Percentiles rank a stretch among this genome's conserved stretches.
phyloP scores from a whole-genome alignment of 306 rosid genomes.

The Pterocarpus santalinus region DNA sequence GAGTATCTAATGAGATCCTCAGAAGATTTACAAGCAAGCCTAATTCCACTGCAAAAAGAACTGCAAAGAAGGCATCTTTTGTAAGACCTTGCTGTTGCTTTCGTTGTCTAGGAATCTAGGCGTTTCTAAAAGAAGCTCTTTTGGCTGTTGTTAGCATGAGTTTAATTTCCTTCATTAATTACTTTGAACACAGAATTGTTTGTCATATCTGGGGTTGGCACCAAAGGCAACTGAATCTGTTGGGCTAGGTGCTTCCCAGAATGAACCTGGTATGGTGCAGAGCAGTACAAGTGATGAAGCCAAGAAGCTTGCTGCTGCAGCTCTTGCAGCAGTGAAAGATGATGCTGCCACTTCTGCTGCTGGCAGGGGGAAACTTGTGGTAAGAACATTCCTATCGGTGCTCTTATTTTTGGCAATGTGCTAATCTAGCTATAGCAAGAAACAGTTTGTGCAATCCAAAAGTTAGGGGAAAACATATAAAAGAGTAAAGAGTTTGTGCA shows the following conservation, averaged over 20 bases:
- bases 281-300: conserved; percentile 68
- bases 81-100: conserved; percentile 59
- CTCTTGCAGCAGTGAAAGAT: conserved; percentile 72
- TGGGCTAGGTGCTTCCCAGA: conserved; percentile 49
- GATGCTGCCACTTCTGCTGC: conserved; percentile 56
- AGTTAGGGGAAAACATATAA: not conserved
- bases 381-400: conserved; percentile 46
- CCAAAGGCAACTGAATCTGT: conserved; percentile 64
- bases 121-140: conserved; percentile 5
- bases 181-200: conserved; percentile 70
- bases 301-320: conserved; percentile 86
- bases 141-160: conserved; percentile 34
- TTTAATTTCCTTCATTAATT: conserved; percentile 39
- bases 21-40: conserved; percentile 63
- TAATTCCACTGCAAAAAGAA: conserved; percentile 51
- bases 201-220: conserved; percentile 77
- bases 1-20: conserved; percentile 66
- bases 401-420: not conserved
- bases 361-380: conserved; percentile 88
- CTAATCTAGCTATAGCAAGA: conserved; percentile 35
- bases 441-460: conserved; percentile 16
- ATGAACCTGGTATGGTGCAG: conserved; percentile 47
- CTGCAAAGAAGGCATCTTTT: conserved; percentile 69
- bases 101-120: not conserved
- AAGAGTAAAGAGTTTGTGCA: conserved; percentile 2